These are phyloP conservation scores for Saccharum officinarum DNA, from an alignment of 176 grass and related monocot species.

Conservation along the genomic window DNA sequence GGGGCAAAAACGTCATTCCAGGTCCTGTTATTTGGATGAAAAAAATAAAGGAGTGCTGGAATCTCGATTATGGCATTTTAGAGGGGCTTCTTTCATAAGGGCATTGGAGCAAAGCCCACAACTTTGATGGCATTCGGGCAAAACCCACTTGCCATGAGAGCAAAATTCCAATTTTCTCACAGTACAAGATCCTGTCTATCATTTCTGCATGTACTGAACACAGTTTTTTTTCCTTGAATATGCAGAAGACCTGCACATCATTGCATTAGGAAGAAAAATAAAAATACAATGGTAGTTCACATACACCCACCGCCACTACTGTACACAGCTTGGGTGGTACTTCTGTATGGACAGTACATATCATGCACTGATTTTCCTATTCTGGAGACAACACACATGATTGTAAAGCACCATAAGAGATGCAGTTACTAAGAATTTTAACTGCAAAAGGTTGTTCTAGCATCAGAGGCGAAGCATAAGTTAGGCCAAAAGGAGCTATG, in stretches of 20 bases:
- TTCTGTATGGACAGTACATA: not conserved
- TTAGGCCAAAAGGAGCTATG: not conserved
- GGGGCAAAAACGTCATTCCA: too few relatives aligned
- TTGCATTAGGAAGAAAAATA: not conserved
- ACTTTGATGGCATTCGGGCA: too few relatives aligned
- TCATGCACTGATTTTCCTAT: not conserved
- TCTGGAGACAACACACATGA: conserved; percentile 10
- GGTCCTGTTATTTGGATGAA: too few relatives aligned
- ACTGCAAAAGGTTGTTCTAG: not conserved
- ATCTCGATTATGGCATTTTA: too few relatives aligned
- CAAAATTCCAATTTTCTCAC: too few relatives aligned
- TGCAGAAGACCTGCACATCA: too few relatives aligned
- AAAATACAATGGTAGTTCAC: not conserved
- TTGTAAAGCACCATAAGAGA: conserved; percentile 16
- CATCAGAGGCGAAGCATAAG: not conserved
- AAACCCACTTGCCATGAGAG: too few relatives aligned
- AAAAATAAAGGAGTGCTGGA: too few relatives aligned
- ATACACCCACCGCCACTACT: not conserved
- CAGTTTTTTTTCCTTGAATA: not conserved
- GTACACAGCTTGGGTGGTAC: not conserved
- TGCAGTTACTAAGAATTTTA: not conserved
- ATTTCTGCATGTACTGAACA: conserved; percentile 10
- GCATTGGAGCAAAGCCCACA: too few relatives aligned
- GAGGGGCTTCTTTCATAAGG: too few relatives aligned
- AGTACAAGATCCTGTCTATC: not conserved